Evolutionary conservation across 2,329 filamentous ascomycete genomes (phyloP).

Genomic region (Claviceps maximensis): DNA sequence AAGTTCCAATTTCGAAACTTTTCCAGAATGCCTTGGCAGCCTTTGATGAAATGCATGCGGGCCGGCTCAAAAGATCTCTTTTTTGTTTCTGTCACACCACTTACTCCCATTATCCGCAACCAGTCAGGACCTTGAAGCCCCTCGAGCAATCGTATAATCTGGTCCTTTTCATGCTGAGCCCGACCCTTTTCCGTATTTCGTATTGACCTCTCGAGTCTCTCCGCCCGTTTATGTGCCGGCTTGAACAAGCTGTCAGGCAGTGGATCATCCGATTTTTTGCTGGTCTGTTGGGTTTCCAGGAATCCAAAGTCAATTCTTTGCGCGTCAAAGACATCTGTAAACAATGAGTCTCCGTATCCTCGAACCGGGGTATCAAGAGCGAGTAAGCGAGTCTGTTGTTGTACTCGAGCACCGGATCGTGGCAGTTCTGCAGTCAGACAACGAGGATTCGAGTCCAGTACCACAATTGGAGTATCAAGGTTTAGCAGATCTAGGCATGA

Average conservation of each 20-base stretch:
- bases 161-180: constrained; percentile 53
- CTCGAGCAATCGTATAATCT: constrained; percentile 55
- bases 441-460: constrained; percentile 42
- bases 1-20: constrained; percentile 84
- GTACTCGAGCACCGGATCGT: neutral
- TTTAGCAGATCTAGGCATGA: constrained; percentile 53
- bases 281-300: constrained; percentile 32
- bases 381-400: neutral
- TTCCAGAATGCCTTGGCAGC: constrained; percentile 67
- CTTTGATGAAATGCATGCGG: constrained; percentile 69
- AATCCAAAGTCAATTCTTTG: constrained; percentile 44
- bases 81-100: constrained; percentile 68
- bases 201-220: constrained; percentile 47
- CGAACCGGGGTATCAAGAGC: constrained; percentile 24
- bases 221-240: constrained; percentile 42
- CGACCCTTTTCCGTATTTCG: constrained; percentile 51
- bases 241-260: constrained; percentile 43
- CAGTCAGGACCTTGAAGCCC: constrained; percentile 85
- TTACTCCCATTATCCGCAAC: constrained; percentile 84
- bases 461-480: constrained; percentile 57
- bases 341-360: constrained; percentile 42
- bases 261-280: constrained; percentile 35
- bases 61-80: constrained; percentile 81
- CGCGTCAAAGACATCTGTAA: constrained; percentile 41
- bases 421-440: constrained; percentile 11